Percentiles rank a stretch among this genome's conserved stretches.
Conservation (phyloP, 371 early-diverging fungal genomes). For the Blyttiomyces sp. region DNA sequence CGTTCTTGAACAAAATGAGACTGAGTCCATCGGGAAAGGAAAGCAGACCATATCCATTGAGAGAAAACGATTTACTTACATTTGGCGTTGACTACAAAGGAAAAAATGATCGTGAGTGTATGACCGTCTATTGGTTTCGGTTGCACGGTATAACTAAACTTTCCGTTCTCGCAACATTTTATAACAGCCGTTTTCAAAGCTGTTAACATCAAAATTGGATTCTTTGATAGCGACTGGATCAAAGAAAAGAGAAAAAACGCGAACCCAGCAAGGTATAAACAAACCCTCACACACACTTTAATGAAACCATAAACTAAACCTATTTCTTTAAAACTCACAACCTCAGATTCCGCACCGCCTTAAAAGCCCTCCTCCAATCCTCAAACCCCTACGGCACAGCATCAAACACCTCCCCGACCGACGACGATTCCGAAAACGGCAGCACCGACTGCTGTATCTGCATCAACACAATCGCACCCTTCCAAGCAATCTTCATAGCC, state of each 20-base stretch:
- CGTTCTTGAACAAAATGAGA: conserved; percentile 91
- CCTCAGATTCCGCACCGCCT: conserved; percentile 41
- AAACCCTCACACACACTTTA: too few relatives aligned
- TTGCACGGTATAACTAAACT: too few relatives aligned
- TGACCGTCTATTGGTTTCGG: too few relatives aligned
- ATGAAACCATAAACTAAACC: too few relatives aligned
- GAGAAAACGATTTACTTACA: conserved; percentile 89
- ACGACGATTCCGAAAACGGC: conserved; percentile 23
- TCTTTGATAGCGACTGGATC: conserved; percentile 46
- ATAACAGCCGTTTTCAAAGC: conserved; percentile 48
- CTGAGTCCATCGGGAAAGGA: conserved; percentile 83
- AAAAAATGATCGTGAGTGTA: conserved; percentile 63
- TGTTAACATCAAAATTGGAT: conserved; percentile 40
- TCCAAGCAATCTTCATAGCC: conserved; percentile 89
- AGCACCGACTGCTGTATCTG: conserved; percentile 94
- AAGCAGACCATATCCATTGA: conserved; percentile 72
- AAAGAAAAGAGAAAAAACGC: conserved; percentile 35
- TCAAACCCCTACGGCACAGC: conserved; percentile 48
- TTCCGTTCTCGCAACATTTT: too few relatives aligned
- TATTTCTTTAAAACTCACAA: conserved; percentile 1
- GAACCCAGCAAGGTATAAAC: conserved; percentile 43
- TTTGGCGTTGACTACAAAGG: conserved; percentile 97
- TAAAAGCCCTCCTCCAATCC: conserved; percentile 45
- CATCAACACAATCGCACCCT: conserved; percentile 78
- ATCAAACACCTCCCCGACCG: background rate